Base-by-base conservation (phyloP, 768 basidiomycete species). In the Auricularia cornea region DNA sequence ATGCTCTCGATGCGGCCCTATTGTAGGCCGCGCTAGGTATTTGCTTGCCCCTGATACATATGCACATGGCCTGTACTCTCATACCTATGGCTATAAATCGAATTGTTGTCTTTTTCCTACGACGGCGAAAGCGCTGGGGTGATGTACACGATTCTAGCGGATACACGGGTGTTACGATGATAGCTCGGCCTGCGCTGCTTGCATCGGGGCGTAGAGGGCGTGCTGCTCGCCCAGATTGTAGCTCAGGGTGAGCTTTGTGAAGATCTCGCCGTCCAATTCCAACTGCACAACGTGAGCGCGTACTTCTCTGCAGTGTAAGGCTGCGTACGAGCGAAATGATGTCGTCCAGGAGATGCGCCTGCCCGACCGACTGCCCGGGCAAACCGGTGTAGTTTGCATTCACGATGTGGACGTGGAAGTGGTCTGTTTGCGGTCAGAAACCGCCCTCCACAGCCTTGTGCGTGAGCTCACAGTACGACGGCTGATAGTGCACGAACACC, bases 401-500 rank as follows among this genome's bases (percentile, higher is more conserved):
- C 30, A 93, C 91, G 60, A 96, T 87, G 68, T 98, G 94, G 2
- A 97, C 90, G 65, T 98, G 94, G 71, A 97, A 93, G 69, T 94
- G 94, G 71, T 97, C 94, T 96, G 66, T 32, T 35, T 35, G 35
- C 35, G 14, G 35, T 35, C 35, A 35, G 30, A 1, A 28, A 57
- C 23, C 23, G 54, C 20, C 51, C 3, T 10, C 51, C n/a, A n/a
- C 20, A 8, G 11, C 3, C 3, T 10, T 20, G 51, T 16, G 30
- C 59, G 51, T 44, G 12, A 56, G 80, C 90, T 66, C 63, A 95
- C 95, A 98, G 71, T 98, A 98, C 40, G 87, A 90, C 0, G 96
- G 96, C 70, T 97, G 95, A 72, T 99, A 99, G 72, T 99, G 97
- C 16, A 98, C 76, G 69, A 86, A 94, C 78, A 95, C 79, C 68